These are phyloP conservation scores for Asterophora lycoperdoides DNA, from an alignment of 768 basidiomycete species.

Conservation along the genomic window DNA sequence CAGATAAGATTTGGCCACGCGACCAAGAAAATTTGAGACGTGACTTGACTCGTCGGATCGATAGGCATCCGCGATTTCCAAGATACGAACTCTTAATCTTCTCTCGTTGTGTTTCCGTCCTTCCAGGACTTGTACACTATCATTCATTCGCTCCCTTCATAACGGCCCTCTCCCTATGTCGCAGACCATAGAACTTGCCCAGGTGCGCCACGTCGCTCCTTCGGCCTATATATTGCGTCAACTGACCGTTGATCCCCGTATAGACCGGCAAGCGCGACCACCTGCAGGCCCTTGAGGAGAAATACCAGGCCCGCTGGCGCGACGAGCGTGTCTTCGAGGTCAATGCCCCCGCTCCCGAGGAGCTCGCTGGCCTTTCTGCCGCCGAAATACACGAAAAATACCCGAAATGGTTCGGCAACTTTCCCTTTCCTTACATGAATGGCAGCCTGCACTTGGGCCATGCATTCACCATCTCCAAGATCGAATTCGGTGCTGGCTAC, in stretches of 20 bases:
- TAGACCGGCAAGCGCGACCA: constrained; percentile 95
- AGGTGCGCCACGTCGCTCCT: constrained; percentile 34
- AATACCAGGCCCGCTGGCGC: constrained; percentile 82
- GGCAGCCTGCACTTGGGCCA: constrained; percentile 96
- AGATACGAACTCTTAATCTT: constrained; percentile 18
- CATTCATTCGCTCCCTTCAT: constrained; percentile 19
- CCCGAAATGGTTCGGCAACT: constrained; percentile 98
- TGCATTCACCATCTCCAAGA: constrained; percentile 96
- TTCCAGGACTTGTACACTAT: constrained; percentile 35
- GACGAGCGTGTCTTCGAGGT: constrained; percentile 78
- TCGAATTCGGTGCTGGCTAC: constrained; percentile 95
- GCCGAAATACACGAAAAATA: constrained; percentile 67
- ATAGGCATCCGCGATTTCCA: constrained; percentile 16
- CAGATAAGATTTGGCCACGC: constrained; percentile 8
- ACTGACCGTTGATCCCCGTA: constrained; percentile 8
- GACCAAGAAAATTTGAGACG: constrained; percentile 14
- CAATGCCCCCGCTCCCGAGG: constrained; percentile 68
- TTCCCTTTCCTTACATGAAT: constrained; percentile 98
- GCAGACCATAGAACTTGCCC: constrained; percentile 62
- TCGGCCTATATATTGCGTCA: not conserved
- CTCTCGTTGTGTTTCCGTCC: constrained; percentile 23
- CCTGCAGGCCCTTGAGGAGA: constrained; percentile 75
- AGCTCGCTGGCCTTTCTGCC: constrained; percentile 58
- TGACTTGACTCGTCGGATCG: constrained; percentile 15
- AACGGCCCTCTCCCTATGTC: constrained; percentile 37